Evolutionary conservation across 495 filamentous ascomycete species (phyloP).

Genomic region (Daldinia vernicosa): DNA sequence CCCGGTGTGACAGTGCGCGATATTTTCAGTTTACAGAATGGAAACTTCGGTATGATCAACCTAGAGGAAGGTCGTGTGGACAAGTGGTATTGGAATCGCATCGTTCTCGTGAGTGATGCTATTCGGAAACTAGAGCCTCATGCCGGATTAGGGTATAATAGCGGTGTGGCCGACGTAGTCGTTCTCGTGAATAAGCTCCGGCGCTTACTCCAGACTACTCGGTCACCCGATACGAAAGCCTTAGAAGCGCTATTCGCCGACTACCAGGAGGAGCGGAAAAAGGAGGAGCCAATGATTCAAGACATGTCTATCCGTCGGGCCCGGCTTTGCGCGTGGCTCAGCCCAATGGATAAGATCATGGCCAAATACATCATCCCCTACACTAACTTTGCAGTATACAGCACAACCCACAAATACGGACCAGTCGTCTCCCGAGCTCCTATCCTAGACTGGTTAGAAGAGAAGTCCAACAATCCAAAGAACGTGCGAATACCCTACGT

Average conservation of each 20-base stretch:
- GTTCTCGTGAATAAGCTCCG: conserved; percentile 54
- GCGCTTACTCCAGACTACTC: conserved; percentile 20
- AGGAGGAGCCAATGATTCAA: conserved; percentile 29
- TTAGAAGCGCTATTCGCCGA: conserved; percentile 34
- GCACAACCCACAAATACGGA: conserved; percentile 15
- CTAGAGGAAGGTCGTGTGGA: conserved; percentile 55
- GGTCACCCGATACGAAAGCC: conserved; percentile 19
- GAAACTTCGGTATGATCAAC: conserved; percentile 39
- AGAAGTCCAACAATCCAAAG: conserved; percentile 14
- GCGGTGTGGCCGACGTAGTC: conserved; percentile 54
- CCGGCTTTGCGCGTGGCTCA: conserved; percentile 30
- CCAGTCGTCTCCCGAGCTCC: conserved; percentile 35
- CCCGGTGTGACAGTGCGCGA: conserved; percentile 50
- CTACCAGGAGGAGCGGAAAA: conserved; percentile 35
- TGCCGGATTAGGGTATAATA: conserved; percentile 53
- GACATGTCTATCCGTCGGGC: conserved; percentile 36
- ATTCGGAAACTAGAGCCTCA: conserved; percentile 56
- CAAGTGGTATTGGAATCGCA: conserved; percentile 50
- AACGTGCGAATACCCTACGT: conserved; percentile 13
- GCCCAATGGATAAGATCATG: conserved; percentile 32
- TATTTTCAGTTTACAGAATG: conserved; percentile 43
- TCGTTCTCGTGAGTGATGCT: conserved; percentile 56
- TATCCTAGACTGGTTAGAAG: conserved; percentile 40
- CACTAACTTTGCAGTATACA: conserved; percentile 14
- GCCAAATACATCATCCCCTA: conserved; percentile 31